Base-by-base conservation (phyloP, 805 yeast species). In the Blastobotrys muscicola region DNA sequence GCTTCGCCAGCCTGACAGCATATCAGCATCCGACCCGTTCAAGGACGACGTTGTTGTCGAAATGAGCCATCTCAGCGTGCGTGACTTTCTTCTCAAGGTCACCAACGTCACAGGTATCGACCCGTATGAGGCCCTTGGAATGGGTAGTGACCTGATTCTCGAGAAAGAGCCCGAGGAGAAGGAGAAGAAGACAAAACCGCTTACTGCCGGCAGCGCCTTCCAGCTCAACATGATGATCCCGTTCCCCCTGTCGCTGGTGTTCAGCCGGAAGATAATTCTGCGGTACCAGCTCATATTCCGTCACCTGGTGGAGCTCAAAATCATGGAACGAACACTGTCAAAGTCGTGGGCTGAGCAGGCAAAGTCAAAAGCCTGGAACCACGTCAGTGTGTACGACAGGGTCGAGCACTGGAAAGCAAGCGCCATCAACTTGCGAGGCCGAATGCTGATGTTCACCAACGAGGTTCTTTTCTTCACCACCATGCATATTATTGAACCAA, bases 231-330 rank as follows among this genome's bases (percentile, higher is more conserved):
- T 65, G 45, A 49, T 49, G 32, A 58, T 89, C 15, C 96, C 97
- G 2, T 92, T 85, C 57, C 99, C 99, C 0, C 62, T 86, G 39
- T 86, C 86, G 54, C 67, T 90, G 20, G 69, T 92, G 1, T 65
- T 86, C 1, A 77, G 83, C 12, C 74, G 79, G 43, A 81, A 86
- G 11, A 76, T 80, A 20, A 66, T 85, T 12, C 71, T 78, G 39
- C 85, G 92, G 49, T 86, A 82, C 56, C 95, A 90, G 58, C 66
- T 85, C 31, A 65, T 87, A 38, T 85, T 84, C 53, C 74, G 96
- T 49, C 79, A 84, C 50, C 66, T 83, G 33, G 60, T 80, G 34
- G 70, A 78, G 29, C 56, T 85, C n/a, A 78, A 78, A 48, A 77
- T 75, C 54, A 68, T 83, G 5, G 78, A 76, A 51, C 72, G 72